Evolutionary conservation across 805 yeast genomes (phyloP), one percentile per base, ranked within the genome.

Genomic region (Saturnispora kantuleensis): DNA sequence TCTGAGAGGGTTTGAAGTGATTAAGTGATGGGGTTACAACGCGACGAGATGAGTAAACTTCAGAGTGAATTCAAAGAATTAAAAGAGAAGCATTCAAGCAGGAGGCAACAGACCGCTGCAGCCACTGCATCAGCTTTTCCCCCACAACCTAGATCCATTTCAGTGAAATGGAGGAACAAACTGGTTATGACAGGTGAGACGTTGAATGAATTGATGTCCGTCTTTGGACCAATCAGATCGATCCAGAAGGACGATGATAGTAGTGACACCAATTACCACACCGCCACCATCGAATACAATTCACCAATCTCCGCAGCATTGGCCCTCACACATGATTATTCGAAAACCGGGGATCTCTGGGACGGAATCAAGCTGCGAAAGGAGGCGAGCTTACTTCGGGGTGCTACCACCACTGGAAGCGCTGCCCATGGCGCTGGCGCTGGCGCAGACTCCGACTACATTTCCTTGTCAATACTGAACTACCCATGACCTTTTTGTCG

Each of bases 91-190:
- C 40, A 34, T 13, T 38, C 40, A 18, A 35, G 8, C 5, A 21
- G 8, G 26, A 31, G 10, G 33, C 42, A 42, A 17, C 32, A 8
- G 31, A 43, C 12, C 10, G 15, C 35, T 15, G 12, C 16, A 13
- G 30, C 42, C n/a, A 51, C 41, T 10, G 35, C 26, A 33, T 18
- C 5, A 2, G 16, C 9, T 15, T n/a, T n/a, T 8, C 13, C 37
- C 13, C 9, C 15, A n/a, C 13, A n/a, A 13, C 32, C 31, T 3
- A 13, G 32, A 10, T 3, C 28, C n/a, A 26, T 42, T 4, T 3
- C 31, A 7, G 35, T 74, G 21, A 66, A 62, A 50, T 75, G 79
- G 78, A 74, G 73, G 50, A 60, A 63, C 38, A 64, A 64, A 46
- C 62, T 62, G 5, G 68, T 65, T 37, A 55, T 72, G 16, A 60